These are phyloP conservation scores for Yamadazyma ubonensis DNA, from an alignment of 805 yeast species.

Conservation along the genomic window DNA sequence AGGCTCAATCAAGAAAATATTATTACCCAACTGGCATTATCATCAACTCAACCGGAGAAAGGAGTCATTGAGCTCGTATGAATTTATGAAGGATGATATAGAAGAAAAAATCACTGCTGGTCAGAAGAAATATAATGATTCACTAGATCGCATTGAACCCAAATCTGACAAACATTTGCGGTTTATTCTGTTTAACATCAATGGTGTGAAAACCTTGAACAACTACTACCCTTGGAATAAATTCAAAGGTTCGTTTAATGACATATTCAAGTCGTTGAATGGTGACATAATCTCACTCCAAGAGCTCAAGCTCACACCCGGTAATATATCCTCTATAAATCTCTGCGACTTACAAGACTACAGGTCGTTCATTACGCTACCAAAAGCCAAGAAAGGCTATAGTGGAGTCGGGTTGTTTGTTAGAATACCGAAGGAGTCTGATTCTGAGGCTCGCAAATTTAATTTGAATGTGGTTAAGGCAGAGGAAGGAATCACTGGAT, in stretches of 20 bases:
- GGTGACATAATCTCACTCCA: conserved; percentile 86
- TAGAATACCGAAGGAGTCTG: conserved; percentile 47
- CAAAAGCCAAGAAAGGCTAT: conserved; percentile 72
- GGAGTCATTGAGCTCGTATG: too few relatives aligned
- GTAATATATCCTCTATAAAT: conserved; percentile 32
- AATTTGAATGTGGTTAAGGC: conserved; percentile 62
- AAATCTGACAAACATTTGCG: conserved; percentile 29
- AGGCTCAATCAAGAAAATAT: too few relatives aligned
- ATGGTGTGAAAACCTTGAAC: conserved; percentile 76
- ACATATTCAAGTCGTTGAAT: conserved; percentile 51
- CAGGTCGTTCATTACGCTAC: conserved; percentile 66
- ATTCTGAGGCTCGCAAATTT: conserved; percentile 31
- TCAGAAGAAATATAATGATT: neutral
- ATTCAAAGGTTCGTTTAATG: conserved; percentile 36
- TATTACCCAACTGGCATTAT: too few relatives aligned
- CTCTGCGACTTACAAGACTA: conserved; percentile 57
- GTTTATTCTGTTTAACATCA: conserved; percentile 76
- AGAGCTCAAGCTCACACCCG: conserved; percentile 63
- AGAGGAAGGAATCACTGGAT: conserved; percentile 91
- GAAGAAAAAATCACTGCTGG: neutral
- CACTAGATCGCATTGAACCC: conserved; percentile 5
- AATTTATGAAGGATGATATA: conserved; percentile 1
- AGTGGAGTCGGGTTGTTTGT: conserved; percentile 89
- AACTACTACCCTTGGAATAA: conserved; percentile 82
- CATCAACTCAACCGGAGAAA: too few relatives aligned